Base-by-base conservation (phyloP, 495 filamentous ascomycete species). In the Xylaria acuta region DNA sequence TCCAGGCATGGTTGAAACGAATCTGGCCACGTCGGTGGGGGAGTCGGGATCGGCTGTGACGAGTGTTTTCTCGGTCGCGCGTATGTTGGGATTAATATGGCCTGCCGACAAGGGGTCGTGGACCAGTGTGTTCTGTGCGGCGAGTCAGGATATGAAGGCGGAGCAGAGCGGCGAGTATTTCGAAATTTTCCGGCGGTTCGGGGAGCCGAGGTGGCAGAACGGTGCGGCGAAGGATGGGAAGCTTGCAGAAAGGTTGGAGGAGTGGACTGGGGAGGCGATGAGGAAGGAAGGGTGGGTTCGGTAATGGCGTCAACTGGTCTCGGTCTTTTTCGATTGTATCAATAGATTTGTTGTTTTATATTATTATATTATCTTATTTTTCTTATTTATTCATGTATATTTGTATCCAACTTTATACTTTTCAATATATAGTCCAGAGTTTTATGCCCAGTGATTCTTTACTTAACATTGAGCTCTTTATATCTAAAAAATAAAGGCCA, bases 1-100 rank as follows among this genome's bases (percentile, higher is more conserved):
- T 77, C 84, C 84, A 8, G 83, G 85, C n/a, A 1, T 82, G 14
- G 81, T 84, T 0, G 75, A 82, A 53, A 84, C 76, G 43, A 78
- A 83, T 66, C 72, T 84, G 27, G 76, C 66, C 27, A 75, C 58
- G 34, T n/a, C 69, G 45, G 65, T 70, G 12, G 30, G 20, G 1
- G 72, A 75, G 65, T 70, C 74, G 36, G 67, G 70, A 16, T 75
- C 73, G 6, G 45, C 51, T 1, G 59, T 78, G 54, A 63, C 36
- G 64, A 73, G 53, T 67, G 63, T 79, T 45, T 76, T 80, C 71
- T 74, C 67, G 43, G 45, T 73, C 18, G 67, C 76, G 12, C 70
- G 71, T 58, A 69, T 64, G 68, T 64, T 82, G 40, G 78, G 80
- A 30, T 51, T 79, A 22, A 56, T 77, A 16, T 73, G 58, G 64